These are phyloP conservation scores for Holtermannia corniformis DNA, from an alignment of 768 basidiomycete species.

Conservation along the genomic window DNA sequence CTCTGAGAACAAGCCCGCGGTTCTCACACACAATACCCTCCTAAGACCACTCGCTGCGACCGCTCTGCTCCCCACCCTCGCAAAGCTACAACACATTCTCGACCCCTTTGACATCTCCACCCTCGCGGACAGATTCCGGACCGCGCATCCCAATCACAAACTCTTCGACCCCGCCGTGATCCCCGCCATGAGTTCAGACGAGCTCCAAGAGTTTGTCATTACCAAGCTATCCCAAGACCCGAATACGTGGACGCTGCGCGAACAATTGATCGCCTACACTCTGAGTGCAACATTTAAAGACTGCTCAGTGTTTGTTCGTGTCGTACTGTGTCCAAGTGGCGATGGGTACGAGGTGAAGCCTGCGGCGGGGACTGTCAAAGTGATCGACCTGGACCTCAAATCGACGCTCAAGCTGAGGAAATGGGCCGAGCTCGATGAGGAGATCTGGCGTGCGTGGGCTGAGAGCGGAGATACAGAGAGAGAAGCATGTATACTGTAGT, in stretches of 20 bases:
- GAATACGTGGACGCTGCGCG: constrained; percentile 47
- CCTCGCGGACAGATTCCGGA: constrained; percentile 43
- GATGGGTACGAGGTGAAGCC: constrained; percentile 14
- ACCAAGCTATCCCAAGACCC: constrained; percentile 45
- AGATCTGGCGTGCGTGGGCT: constrained; percentile 47
- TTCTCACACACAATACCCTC: too few relatives aligned
- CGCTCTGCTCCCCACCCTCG: constrained; percentile 49
- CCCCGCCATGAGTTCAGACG: constrained; percentile 8
- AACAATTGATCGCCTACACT: constrained; percentile 63
- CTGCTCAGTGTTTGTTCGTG: constrained; percentile 63
- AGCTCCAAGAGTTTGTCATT: constrained; percentile 48
- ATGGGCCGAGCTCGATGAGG: constrained; percentile 66
- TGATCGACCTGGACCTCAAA: constrained; percentile 86
- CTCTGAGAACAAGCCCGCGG: not conserved
- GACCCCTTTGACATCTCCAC: constrained; percentile 82
- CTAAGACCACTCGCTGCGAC: constrained; percentile 7
- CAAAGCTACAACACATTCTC: constrained; percentile 61
- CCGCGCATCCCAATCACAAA: constrained; percentile 5
- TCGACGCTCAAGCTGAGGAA: constrained; percentile 52
- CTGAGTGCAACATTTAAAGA: constrained; percentile 95
- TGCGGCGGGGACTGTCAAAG: constrained; percentile 45
- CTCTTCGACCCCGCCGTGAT: constrained; percentile 13
- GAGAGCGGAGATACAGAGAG: not conserved
- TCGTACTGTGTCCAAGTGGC: not conserved
- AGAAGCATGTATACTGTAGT: too few relatives aligned